A percentile compares a stretch with the other conserved stretches of the same genome.
Conservation (phyloP, 106 monocot genomes). For the Triglochin maritima region DNA sequence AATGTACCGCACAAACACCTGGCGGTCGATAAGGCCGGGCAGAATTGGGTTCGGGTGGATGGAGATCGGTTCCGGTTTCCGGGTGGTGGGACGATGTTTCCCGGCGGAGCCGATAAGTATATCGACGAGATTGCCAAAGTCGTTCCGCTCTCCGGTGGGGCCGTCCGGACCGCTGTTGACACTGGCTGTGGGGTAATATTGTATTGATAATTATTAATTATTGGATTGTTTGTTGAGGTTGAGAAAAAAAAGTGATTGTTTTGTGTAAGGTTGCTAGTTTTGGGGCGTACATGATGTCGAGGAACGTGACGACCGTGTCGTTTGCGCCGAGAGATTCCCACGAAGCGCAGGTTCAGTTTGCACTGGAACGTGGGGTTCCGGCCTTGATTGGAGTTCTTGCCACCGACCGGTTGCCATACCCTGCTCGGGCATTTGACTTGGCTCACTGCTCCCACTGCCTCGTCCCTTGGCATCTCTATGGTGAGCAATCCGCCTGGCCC, state of each 20-base stretch:
- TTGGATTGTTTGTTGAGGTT: too few relatives aligned
- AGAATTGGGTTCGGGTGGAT: slow-evolving; percentile 70
- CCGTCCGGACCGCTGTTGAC: slow-evolving; percentile 60
- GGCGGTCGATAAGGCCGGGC: slow-evolving; percentile 66
- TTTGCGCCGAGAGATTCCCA: neutral
- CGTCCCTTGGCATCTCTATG: slow-evolving; percentile 72
- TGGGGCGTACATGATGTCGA: slow-evolving; percentile 50
- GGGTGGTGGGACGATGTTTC: slow-evolving; percentile 80
- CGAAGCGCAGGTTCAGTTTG: slow-evolving; percentile 26
- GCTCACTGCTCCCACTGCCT: slow-evolving; percentile 91
- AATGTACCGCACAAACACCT: slow-evolving; percentile 1
- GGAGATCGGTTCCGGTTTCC: slow-evolving; percentile 75
- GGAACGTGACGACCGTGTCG: slow-evolving; percentile 47
- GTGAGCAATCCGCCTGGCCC: slow-evolving; percentile 1
- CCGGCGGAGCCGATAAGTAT: slow-evolving; percentile 58
- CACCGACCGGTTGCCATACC: slow-evolving; percentile 65
- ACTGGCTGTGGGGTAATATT: slow-evolving; percentile 64
- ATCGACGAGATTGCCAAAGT: slow-evolving; percentile 52
- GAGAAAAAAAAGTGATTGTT: too few relatives aligned
- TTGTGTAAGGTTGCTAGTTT: slow-evolving; percentile 53
- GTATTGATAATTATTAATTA: neutral
- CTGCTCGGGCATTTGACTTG: slow-evolving; percentile 68
- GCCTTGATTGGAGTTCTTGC: slow-evolving; percentile 76
- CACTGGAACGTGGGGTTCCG: slow-evolving; percentile 69
- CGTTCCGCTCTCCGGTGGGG: slow-evolving; percentile 39